These are phyloP conservation scores for Luvunga scandens DNA, from an alignment of 345 rosid species.

Conservation along the genomic window DNA sequence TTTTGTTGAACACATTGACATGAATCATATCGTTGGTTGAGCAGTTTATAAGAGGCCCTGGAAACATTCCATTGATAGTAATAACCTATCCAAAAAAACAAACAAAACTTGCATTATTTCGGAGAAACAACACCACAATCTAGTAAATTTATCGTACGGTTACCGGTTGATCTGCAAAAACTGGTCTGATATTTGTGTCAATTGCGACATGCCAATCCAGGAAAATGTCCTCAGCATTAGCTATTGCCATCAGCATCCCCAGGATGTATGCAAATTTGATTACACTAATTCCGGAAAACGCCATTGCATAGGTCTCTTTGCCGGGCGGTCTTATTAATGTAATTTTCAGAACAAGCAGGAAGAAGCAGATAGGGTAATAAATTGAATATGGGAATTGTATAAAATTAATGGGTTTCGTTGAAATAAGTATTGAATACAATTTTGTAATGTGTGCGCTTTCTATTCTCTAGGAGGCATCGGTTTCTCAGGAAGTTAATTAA, in stretches of 20 bases:
- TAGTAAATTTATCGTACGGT: too few relatives aligned
- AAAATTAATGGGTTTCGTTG: not conserved
- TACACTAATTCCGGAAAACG: not conserved
- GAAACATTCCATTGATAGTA: constrained; percentile 45
- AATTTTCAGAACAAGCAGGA: constrained; percentile 1
- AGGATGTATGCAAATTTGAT: constrained; percentile 10
- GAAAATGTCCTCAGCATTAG: constrained; percentile 25
- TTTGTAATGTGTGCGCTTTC: not conserved
- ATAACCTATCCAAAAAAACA: constrained; percentile 26
- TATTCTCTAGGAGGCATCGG: not conserved
- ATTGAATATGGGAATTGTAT: not conserved
- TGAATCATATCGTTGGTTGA: constrained; percentile 39
- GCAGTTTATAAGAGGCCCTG: constrained; percentile 53
- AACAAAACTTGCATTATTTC: not conserved
- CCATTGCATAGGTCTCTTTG: constrained; percentile 12
- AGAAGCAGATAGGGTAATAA: not conserved
- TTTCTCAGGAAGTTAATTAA: constrained; percentile 11
- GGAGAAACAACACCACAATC: too few relatives aligned
- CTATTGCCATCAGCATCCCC: not conserved
- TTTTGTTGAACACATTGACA: constrained; percentile 43
- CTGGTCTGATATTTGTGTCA: constrained; percentile 14
- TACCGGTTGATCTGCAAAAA: constrained; percentile 24
- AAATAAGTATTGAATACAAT: not conserved
- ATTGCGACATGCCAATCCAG: constrained; percentile 32
- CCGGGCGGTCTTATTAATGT: not conserved